Evolutionary conservation across 2,329 filamentous ascomycete species (phyloP).

Genomic region (Penicillium sp.): DNA sequence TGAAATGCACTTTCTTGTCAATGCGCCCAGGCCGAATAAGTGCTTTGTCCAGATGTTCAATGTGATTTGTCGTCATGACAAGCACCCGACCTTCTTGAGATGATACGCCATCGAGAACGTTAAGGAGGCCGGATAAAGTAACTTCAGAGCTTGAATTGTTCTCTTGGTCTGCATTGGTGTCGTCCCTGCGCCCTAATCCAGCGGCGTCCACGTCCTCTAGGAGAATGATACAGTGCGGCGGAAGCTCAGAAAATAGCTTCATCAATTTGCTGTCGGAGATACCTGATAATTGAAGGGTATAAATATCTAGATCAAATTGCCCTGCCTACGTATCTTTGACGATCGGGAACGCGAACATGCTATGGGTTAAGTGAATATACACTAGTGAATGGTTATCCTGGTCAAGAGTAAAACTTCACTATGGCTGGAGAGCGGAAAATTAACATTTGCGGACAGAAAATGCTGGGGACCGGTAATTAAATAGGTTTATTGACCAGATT

Average conservation of each 20-base stretch:
- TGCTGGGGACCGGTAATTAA: too few relatives aligned
- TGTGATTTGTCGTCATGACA: constrained; percentile 79
- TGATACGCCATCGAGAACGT: constrained; percentile 79
- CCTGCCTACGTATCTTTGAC: neutral
- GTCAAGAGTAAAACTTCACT: neutral
- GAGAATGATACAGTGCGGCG: too few relatives aligned
- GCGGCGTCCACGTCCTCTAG: neutral
- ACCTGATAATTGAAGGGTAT: too few relatives aligned
- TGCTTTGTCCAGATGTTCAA: constrained; percentile 69
- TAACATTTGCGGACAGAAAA: neutral
- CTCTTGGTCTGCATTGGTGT: too few relatives aligned
- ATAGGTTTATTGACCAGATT: too few relatives aligned
- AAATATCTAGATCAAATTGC: too few relatives aligned
- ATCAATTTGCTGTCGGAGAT: too few relatives aligned
- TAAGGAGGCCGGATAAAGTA: constrained; percentile 57
- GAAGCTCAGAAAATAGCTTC: too few relatives aligned
- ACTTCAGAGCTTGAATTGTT: too few relatives aligned
- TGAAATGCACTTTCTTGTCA: constrained; percentile 66
- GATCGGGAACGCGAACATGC: neutral
- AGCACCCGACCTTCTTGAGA: constrained; percentile 75
- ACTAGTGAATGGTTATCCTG: neutral
- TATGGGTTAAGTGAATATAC: neutral
- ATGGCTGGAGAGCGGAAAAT: neutral
- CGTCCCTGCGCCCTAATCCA: neutral
- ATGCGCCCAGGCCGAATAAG: constrained; percentile 72